Percentiles rank a stretch among this genome's conserved stretches.
Evolutionary conservation across 495 filamentous ascomycete species (phyloP).

Genomic region (Collariella sp.): DNA sequence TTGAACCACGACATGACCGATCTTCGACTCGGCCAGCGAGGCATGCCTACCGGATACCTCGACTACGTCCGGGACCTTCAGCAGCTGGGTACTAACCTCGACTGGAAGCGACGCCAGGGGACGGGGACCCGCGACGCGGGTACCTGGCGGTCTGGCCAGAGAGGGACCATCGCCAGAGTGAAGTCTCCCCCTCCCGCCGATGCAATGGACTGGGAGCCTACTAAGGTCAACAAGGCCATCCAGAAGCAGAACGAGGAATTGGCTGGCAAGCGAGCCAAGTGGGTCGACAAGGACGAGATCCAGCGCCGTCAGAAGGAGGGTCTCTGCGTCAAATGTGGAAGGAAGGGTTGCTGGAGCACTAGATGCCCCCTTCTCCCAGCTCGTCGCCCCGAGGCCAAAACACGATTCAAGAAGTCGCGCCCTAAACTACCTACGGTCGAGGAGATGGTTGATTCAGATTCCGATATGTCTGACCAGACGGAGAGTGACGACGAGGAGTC

Average conservation of each 20-base stretch:
- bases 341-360: not conserved
- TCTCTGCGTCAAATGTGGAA: no score
- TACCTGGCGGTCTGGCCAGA: not conserved
- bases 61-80: not conserved
- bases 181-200: no score
- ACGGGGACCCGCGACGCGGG: not conserved
- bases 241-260: not conserved
- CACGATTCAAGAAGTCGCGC: not conserved
- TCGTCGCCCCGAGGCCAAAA: not conserved
- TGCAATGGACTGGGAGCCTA: no score
- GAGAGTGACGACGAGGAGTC: not conserved
- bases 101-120: not conserved
- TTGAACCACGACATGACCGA: not conserved
- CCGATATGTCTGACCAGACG: not conserved
- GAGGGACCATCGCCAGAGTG: no score
- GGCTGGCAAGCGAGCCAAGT: not conserved
- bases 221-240: not conserved
- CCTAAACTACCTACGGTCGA: not conserved
- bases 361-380: not conserved
- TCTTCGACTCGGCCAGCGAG: not conserved
- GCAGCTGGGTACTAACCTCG: not conserved
- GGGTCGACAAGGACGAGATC: not conserved
- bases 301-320: no score
- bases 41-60: not conserved
- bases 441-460: not conserved